Conservation (phyloP, 495 filamentous ascomycete species). For the Aspergillus panamensis region DNA sequence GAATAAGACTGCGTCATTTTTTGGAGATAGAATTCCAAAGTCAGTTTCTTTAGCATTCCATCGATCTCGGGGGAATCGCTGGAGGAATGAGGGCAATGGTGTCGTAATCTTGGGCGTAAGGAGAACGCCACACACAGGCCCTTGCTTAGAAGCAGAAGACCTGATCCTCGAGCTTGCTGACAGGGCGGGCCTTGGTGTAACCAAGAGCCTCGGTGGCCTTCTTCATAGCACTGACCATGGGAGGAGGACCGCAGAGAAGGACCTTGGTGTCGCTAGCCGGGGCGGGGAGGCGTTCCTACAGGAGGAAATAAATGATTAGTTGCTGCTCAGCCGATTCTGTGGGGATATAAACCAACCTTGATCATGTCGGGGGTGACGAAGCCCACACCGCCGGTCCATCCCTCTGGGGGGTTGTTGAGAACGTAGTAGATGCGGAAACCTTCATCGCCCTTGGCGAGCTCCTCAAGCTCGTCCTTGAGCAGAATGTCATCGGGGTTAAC, state of each 20-base stretch:
- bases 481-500: constrained; percentile 91
- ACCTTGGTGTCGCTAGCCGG: constrained; percentile 88
- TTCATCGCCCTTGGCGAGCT: constrained; percentile 68
- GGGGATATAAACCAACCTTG: constrained; percentile 53
- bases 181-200: constrained; percentile 83
- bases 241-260: constrained; percentile 92
- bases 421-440: constrained; percentile 88
- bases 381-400: constrained; percentile 85
- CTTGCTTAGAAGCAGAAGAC: constrained; percentile 88
- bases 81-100: background rate
- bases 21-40: background rate
- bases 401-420: constrained; percentile 89
- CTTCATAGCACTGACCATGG: constrained; percentile 97
- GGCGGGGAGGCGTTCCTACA: constrained; percentile 72
- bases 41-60: background rate
- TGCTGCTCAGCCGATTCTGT: background rate
- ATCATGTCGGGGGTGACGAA: constrained; percentile 97
- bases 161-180: constrained; percentile 96
- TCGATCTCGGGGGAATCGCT: background rate
- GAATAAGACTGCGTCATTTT: background rate
- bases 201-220: constrained; percentile 86
- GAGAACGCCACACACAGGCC: background rate
- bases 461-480: constrained; percentile 84
- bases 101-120: background rate
- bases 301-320: constrained; percentile 4